Conservation (phyloP, 2,329 filamentous ascomycete genomes). For the Aspergillus felis region DNA sequence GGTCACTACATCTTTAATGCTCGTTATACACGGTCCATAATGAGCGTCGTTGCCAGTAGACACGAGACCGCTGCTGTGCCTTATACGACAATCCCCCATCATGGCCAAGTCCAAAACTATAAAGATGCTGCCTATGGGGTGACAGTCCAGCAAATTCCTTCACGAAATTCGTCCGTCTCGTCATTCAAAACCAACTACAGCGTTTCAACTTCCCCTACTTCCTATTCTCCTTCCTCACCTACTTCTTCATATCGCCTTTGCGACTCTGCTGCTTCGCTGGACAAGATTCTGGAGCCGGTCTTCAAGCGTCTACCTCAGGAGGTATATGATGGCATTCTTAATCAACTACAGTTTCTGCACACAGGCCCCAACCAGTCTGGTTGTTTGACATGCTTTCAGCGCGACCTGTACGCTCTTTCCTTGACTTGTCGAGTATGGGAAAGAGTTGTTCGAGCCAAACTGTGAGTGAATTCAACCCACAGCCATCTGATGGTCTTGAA, state of each 20-base stretch:
- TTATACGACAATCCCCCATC: constrained; percentile 24
- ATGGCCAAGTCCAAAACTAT: constrained; percentile 24
- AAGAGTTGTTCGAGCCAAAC: constrained; percentile 45
- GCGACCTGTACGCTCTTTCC: constrained; percentile 51
- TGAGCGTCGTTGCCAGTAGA: constrained; percentile 41
- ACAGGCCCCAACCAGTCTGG: constrained; percentile 35
- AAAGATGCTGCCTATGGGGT: constrained; percentile 26
- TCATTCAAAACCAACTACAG: constrained; percentile 37
- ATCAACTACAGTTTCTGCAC: constrained; percentile 48
- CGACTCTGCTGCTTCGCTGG: constrained; percentile 36
- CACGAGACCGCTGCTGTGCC: constrained; percentile 32
- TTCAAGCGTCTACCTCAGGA: constrained; percentile 49
- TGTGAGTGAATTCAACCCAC: constrained; percentile 43
- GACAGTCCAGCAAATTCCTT: constrained; percentile 27
- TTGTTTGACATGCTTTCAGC: constrained; percentile 53
- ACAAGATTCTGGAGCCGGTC: constrained; percentile 29
- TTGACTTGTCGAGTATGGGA: constrained; percentile 57
- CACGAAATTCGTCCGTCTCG: constrained; percentile 33
- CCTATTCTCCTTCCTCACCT: constrained; percentile 36
- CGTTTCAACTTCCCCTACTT: constrained; percentile 35
- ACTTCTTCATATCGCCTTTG: constrained; percentile 33
- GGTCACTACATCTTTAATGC: constrained; percentile 8
- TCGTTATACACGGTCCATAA: constrained; percentile 22
- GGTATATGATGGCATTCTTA: constrained; percentile 53
- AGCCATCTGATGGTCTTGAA: constrained; percentile 9